phyloP scores from a whole-genome alignment of 2,329 filamentous ascomycete genomes.

The Cladosporium sp. region DNA sequence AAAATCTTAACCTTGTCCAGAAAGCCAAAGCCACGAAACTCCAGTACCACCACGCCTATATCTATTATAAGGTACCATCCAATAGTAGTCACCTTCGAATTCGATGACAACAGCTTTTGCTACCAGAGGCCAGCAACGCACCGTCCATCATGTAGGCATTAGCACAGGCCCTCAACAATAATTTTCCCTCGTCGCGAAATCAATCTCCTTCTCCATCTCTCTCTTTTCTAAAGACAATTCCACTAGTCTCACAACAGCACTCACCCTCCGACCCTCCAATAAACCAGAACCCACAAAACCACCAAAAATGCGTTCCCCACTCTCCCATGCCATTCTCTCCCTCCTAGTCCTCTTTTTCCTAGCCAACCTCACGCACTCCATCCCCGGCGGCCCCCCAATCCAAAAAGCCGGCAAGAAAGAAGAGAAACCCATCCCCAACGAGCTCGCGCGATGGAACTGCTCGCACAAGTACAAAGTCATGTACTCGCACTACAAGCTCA shows the following conservation, averaged over 20 bases:
- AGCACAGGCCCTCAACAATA: not conserved
- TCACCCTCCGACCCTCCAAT: no score
- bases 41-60: not conserved
- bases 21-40: not conserved
- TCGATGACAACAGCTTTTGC: not conserved
- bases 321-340: not conserved
- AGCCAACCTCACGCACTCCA: not conserved
- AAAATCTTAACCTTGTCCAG: not conserved
- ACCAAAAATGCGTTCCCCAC: not conserved
- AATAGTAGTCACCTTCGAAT: not conserved
- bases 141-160: not conserved
- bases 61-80: not conserved
- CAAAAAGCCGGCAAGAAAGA: not conserved
- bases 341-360: not conserved
- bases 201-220: not conserved
- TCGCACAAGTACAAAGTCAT: not conserved
- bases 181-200: not conserved
- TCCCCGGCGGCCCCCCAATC: not conserved
- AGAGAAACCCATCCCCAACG: not conserved
- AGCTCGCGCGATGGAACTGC: constrained; percentile 1
- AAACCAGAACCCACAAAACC: not conserved
- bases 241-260: no score
- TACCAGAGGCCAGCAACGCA: not conserved
- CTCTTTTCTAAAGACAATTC: not conserved
- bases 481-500: not conserved